Base-by-base conservation (phyloP, 2,329 filamentous ascomycete species). In the Teratosphaeria viscida region DNA sequence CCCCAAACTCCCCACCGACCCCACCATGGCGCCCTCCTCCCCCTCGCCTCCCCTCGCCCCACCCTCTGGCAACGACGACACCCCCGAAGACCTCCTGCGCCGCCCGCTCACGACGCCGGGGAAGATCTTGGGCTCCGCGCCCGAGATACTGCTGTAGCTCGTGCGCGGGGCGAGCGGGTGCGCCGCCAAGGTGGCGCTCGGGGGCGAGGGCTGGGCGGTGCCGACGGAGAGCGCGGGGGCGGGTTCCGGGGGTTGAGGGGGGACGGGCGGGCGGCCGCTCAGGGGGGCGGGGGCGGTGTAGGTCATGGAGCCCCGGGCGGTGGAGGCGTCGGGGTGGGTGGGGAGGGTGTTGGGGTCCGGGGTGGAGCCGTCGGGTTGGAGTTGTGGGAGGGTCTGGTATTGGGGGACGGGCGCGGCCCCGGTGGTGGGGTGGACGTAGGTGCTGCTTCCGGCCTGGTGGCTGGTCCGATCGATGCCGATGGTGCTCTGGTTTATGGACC, bases 51-150 rank as follows among this genome's bases (percentile, higher is more conserved):
- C 37, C 23, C 55, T 14, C 16, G 37, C 11, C 1, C 37, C 39
- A 5, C 39, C 35, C 26, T 7, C 12, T 3, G 11, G 26, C 39
- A 16, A n/a, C 11, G 52, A 43, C 39, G 55, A 34, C 10, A 43
- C 37, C 1, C 37, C 16, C 7, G 49, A 37, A 10, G 52, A 56
- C 32, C 71, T 71, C 52, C 74, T 70, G 23, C 76, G 68, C 39
- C 73, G 70, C 23, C 76, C 74, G 57, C 75, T 77, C 11, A 90
- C 80, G 35, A 91, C 81, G 0, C 88, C 88, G 0, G 88, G 88
- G 64, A 90, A 88, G 63, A 90, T 84, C 63, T 79, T 81, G 11
- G 87, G 88, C 71, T 90, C 87, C 55, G 77, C 80, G 3, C 80
- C 83, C 32, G 74, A 73, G 29, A 77, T 62, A 84, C 69, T 64